These are phyloP conservation scores for Scenedesmus sp. DNA, from an alignment of 163 green algal genomes.

Conservation along the genomic window DNA sequence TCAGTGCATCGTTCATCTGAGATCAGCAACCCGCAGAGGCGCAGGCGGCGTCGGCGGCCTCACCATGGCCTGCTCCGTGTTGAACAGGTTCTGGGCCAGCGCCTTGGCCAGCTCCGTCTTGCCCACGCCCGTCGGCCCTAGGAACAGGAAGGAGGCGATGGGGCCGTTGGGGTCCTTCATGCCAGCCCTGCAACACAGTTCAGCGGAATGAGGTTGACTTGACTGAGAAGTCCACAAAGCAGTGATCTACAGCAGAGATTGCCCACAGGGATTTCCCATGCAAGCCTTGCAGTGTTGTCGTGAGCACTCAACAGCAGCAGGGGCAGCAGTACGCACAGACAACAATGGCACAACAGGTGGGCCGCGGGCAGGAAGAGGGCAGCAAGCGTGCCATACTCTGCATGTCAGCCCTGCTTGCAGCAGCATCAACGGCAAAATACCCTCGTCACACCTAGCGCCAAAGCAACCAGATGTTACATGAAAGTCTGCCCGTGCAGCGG, in stretches of 20 bases:
- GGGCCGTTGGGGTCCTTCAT: constrained; percentile 98
- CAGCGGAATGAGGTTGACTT: too few species aligned
- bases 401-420: constrained; percentile 85
- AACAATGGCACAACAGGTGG: not conserved
- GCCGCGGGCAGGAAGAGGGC: constrained; percentile 91
- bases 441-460: too few species aligned
- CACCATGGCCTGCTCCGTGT: constrained; percentile 96
- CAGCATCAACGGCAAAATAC: too few species aligned
- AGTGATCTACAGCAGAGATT: too few species aligned
- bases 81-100: constrained; percentile 99
- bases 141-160: constrained; percentile 98
- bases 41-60: too few species aligned
- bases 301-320: not conserved
- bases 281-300: not conserved
- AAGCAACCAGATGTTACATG: too few species aligned
- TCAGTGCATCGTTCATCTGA: too few species aligned
- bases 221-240: too few species aligned
- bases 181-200: constrained; percentile 79
- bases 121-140: constrained; percentile 95
- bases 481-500: too few species aligned
- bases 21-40: not conserved
- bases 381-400: constrained; percentile 78
- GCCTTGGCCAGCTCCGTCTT: constrained; percentile 99
- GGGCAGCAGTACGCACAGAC: constrained; percentile 40
- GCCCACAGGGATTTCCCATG: too few species aligned